phyloP scores from a whole-genome alignment of 495 filamentous ascomycete species.

The Podospora pseudocomata region DNA sequence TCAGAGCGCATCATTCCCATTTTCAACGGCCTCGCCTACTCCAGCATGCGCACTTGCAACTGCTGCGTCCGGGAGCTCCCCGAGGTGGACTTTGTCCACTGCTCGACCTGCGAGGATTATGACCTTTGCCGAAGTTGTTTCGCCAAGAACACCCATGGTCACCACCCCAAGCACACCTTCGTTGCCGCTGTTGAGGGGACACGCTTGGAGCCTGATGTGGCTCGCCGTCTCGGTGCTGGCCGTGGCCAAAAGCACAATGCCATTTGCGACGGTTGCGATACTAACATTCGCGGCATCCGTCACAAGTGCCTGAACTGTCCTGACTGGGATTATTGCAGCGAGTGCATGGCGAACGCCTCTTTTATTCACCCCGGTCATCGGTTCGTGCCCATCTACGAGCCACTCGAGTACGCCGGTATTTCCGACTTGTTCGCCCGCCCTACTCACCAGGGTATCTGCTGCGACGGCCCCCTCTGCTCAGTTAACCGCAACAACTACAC shows the following conservation, averaged over 20 bases:
- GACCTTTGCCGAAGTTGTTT: slow-evolving; percentile 88
- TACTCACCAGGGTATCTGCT: slow-evolving; percentile 82
- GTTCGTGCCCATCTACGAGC: slow-evolving; percentile 83
- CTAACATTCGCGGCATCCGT: slow-evolving; percentile 81
- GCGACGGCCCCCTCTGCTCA: slow-evolving; percentile 89
- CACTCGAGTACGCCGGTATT: slow-evolving; percentile 54
- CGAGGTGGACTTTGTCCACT: slow-evolving; percentile 79
- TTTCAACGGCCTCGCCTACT: slow-evolving; percentile 25
- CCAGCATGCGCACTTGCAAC: slow-evolving; percentile 79
- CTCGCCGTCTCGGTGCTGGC: slow-evolving; percentile 69
- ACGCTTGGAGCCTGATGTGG: slow-evolving; percentile 51
- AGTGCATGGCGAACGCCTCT: slow-evolving; percentile 62
- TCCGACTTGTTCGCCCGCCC: slow-evolving; percentile 37
- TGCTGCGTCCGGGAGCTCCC: slow-evolving; percentile 76
- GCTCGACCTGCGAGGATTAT: slow-evolving; percentile 79
- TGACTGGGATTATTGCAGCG: slow-evolving; percentile 94
- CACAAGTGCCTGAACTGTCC: slow-evolving; percentile 98
- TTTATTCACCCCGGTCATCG: slow-evolving; percentile 79
- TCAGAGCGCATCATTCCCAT: slow-evolving; percentile 24
- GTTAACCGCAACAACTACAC: slow-evolving; percentile 43
- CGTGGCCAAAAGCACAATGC: slow-evolving; percentile 79
- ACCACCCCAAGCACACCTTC: slow-evolving; percentile 88
- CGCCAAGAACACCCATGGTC: slow-evolving; percentile 72
- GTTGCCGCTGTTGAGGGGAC: slow-evolving; percentile 56
- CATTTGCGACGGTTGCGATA: slow-evolving; percentile 92